Percentiles rank a stretch among this genome's conserved stretches.
Conservation (phyloP, 768 basidiomycete species). For the Boletus edulis region DNA sequence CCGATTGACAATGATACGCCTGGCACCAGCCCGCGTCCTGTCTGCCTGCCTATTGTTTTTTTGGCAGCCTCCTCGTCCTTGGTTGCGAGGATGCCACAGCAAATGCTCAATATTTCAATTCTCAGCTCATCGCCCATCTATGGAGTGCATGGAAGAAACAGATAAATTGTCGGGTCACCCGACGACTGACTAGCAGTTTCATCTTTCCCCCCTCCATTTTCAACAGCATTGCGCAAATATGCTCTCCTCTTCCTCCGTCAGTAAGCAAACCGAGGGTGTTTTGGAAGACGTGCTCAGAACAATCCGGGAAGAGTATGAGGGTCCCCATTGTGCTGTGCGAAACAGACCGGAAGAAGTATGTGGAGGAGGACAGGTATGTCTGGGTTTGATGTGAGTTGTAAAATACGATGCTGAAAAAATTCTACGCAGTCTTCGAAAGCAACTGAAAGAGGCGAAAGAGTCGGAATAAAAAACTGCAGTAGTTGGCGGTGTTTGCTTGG, state of each 20-base stretch:
- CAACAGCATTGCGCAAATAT: not conserved
- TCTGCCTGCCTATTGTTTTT: slow-evolving; percentile 15
- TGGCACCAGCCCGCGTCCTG: not conserved
- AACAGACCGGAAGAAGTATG: not conserved
- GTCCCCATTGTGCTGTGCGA: not conserved
- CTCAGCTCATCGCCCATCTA: too few relatives aligned
- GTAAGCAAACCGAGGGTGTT: not conserved
- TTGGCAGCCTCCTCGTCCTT: slow-evolving; percentile 7
- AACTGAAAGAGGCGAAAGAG: not conserved
- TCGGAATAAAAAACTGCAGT: not conserved
- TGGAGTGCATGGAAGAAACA: too few relatives aligned
- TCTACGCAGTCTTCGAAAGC: slow-evolving; percentile 7
- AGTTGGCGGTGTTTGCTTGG: slow-evolving; percentile 1
- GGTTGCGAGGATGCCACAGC: slow-evolving; percentile 13
- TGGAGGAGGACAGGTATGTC: slow-evolving; percentile 1
- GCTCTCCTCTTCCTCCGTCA: not conserved
- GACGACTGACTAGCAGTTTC: too few relatives aligned
- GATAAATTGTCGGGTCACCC: slow-evolving; percentile 11
- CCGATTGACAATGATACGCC: not conserved
- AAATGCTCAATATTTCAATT: not conserved
- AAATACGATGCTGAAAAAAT: not conserved
- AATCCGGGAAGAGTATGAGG: not conserved
- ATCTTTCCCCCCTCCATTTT: not conserved
- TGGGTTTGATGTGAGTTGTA: not conserved
- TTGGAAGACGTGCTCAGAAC: not conserved